Base-by-base conservation (phyloP, 805 yeast species). In the Candida alai region DNA sequence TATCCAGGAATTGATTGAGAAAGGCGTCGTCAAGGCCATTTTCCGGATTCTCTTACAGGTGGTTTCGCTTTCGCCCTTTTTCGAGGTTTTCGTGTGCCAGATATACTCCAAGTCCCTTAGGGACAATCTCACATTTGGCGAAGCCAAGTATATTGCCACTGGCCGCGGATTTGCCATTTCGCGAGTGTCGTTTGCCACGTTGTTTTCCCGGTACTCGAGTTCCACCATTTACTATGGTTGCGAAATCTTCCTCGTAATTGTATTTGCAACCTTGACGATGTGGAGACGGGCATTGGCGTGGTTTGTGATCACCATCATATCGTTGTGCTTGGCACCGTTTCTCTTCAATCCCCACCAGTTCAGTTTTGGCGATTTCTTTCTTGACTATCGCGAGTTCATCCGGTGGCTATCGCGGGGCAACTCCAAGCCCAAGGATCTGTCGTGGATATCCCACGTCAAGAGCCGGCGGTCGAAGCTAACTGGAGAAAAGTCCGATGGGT, bases 21-120 rank as follows among this genome's bases (percentile, higher is more conserved):
- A 88, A 48, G 97, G 97, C 0, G 45, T 80, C 10, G 70, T 83
- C 76, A 80, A 81, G 45, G 90, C 96, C 0, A 47, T 73, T 2
- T 65, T 73, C 23, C 70, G 97, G 43, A 73, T 89, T 32, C 54
- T 74, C n/a, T 76, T 74, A 54, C 97, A 90, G 50, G 68, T 90
- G 37, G 53, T 76, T 20, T 88, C 96, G 0, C 58, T 89, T 39
- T 84, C 97, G 2, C 97, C 97, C 2, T 61, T 89, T 35, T 90
- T 90, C 60, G 97, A 90, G 56, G 97, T 90, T 5, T 88, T 90
- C 61, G 96, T 86, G 6, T 87, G 97, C 56, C 96, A 89, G 58
- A 82, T 89, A 6, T 90, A 90, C 55, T 84, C 97, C 4, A 76
- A 77, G 47, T 74, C 96, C 1, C 64, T 90, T 46, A 61, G 76